These are phyloP conservation scores for Funneliformis geosporum DNA, from an alignment of 192 early-diverging fungal species.

Conservation along the genomic window DNA sequence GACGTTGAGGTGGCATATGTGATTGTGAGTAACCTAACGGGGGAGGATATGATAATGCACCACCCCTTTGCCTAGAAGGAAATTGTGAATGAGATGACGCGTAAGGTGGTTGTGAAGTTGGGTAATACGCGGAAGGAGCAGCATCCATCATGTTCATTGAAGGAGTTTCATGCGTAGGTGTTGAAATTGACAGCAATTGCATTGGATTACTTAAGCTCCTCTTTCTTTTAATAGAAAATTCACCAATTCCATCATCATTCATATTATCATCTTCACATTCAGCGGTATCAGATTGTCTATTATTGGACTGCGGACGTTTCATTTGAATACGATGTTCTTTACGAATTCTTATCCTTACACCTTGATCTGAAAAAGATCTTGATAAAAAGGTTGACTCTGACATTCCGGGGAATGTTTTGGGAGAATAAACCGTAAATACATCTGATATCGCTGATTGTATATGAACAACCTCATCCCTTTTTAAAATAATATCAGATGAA, in stretches of 20 bases:
- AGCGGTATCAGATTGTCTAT: neutral
- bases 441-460: conserved; percentile 75
- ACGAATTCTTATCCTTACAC: conserved; percentile 87
- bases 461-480: conserved; percentile 43
- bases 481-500: conserved; percentile 54
- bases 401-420: conserved; percentile 91
- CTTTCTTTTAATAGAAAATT: neutral
- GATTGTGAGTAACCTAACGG: neutral
- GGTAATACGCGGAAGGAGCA: neutral
- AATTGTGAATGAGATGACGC: neutral
- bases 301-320: conserved; percentile 16
- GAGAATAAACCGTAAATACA: conserved; percentile 75
- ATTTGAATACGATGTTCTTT: conserved; percentile 65
- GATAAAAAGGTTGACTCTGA: conserved; percentile 87
- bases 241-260: neutral
- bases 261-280: conserved; percentile 1
- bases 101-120: neutral
- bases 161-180: neutral
- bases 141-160: neutral
- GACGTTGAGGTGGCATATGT: neutral
- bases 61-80: neutral
- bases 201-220: neutral
- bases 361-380: conserved; percentile 91
- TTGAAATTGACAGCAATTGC: neutral
- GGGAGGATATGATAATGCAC: neutral